Conservation (phyloP, 495 filamentous ascomycete species). For the Penicillium waksmanii region DNA sequence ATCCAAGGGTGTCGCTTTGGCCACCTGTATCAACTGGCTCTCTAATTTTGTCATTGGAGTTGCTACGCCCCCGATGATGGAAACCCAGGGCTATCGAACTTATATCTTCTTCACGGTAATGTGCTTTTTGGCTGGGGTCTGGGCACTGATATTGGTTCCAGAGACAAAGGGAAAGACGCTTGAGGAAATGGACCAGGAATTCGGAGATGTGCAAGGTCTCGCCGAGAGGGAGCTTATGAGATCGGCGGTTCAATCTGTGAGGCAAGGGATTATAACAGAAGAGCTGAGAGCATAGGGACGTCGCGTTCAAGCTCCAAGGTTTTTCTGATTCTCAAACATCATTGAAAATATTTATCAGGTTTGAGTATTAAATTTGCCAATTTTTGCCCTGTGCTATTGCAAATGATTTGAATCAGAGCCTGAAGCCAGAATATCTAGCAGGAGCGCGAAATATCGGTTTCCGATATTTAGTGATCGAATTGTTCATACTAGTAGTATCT, state of each 20-base stretch:
- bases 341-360: too few relatives aligned
- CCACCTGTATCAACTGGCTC: constrained; percentile 64
- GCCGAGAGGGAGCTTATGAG: constrained; percentile 8
- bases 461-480: too few relatives aligned
- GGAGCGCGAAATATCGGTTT: too few relatives aligned
- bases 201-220: constrained; percentile 7
- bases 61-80: constrained; percentile 59
- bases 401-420: too few relatives aligned
- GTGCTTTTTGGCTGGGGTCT: constrained; percentile 10
- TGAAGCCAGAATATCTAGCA: too few relatives aligned
- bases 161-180: constrained; percentile 11
- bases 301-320: too few relatives aligned
- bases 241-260: not conserved
- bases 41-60: constrained; percentile 67
- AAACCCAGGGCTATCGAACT: constrained; percentile 47
- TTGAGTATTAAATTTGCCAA: too few relatives aligned
- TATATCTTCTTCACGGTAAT: constrained; percentile 4
- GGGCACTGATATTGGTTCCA: constrained; percentile 9
- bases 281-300: too few relatives aligned
- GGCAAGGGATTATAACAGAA: not conserved
- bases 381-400: too few relatives aligned
- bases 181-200: constrained; percentile 11
- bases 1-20: constrained; percentile 61
- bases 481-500: too few relatives aligned
- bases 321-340: too few relatives aligned